Base-by-base conservation (phyloP, 228 moss, liverwort and hornwort species). In the Sphagnum magellanicum region DNA sequence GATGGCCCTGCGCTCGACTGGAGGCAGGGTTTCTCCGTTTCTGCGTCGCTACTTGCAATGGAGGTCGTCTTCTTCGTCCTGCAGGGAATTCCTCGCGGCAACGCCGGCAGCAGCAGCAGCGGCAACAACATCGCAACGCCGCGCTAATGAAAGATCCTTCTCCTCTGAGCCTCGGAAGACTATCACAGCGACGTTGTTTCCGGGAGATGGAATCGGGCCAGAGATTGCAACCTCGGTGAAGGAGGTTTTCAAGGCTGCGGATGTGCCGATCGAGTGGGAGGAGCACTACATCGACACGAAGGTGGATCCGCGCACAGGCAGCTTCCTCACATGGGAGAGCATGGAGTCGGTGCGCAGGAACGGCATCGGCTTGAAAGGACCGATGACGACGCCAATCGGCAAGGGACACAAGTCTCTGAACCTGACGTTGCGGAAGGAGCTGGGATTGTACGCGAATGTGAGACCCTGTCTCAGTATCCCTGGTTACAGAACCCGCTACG, bases 301-400 rank as follows among this genome's bases (percentile, higher is more conserved):
- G 6, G 83, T 89, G 63, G 91, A 96, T 58, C 88, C 84, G 12
- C 86, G 73, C 16, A 96, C 92, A 0, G 88, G 91, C 63, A 96
- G 93, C 74, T 92, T 92, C 77, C 79, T 96, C 51, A 92, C 96
- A 0, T 91, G 91, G 96, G 84, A 91, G 4, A 96, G 96, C 70
- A 91, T 96, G 92, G 91, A 96, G 70, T 91, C 91, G 0, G 91
- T 96, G 61, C 73, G 87, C 58, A 79, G 86, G 53, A 91, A 91
- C 64, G 88, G 91, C 17, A 92, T 96, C 16, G 92, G 96, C 6
- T 87, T 92, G 72, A 96, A 96, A 65, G 92, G 96, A 0, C 92
- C 92, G 5, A 92, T 96, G 92, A 81, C 89, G 11, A 92, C 92
- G 11, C 89, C 92, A 48, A 96, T 92, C 51, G 96, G 96, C 4